Percentiles rank a stretch among this genome's conserved stretches.
Evolutionary conservation across 2,329 filamentous ascomycete species (phyloP).

Genomic region (Cephalotrichum gorgonifer): DNA sequence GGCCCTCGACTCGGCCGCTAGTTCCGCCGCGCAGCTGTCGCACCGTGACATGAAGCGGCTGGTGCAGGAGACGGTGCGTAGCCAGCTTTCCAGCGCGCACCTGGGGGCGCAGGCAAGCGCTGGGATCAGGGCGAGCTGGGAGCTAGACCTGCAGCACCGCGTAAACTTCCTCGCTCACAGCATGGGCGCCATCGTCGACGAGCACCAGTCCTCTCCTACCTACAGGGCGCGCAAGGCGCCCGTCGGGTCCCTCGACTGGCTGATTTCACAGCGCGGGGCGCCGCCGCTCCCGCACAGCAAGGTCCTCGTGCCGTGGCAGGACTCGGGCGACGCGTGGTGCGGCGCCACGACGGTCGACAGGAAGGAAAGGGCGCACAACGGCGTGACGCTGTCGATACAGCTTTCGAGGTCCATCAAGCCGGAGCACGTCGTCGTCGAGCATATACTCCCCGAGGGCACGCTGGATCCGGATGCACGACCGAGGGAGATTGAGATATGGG

Average conservation of each 20-base stretch:
- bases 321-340: conserved; percentile 85
- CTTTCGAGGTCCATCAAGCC: conserved; percentile 50
- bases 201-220: conserved; percentile 46
- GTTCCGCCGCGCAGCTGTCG: conserved; percentile 19
- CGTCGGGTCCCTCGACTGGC: not conserved
- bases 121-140: conserved; percentile 33
- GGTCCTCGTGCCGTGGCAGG: conserved; percentile 60
- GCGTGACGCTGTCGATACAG: conserved; percentile 55
- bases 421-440: conserved; percentile 61
- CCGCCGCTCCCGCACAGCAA: conserved; percentile 27
- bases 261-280: conserved; percentile 6
- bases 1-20: conserved; percentile 1
- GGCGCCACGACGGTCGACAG: conserved; percentile 34
- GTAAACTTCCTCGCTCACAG: conserved; percentile 66
- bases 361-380: conserved; percentile 32
- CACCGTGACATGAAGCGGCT: conserved; percentile 28
- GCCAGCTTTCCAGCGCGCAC: conserved; percentile 32
- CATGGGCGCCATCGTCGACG: conserved; percentile 56
- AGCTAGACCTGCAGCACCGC: conserved; percentile 34
- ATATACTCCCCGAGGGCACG: conserved; percentile 53
- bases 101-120: conserved; percentile 35
- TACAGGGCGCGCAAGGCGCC: conserved; percentile 24
- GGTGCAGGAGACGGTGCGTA: conserved; percentile 28
- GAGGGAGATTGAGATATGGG: conserved; percentile 60
- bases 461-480: conserved; percentile 54